phyloP scores from a whole-genome alignment of 495 filamentous ascomycete species.

The Trichoderma gamsii region DNA sequence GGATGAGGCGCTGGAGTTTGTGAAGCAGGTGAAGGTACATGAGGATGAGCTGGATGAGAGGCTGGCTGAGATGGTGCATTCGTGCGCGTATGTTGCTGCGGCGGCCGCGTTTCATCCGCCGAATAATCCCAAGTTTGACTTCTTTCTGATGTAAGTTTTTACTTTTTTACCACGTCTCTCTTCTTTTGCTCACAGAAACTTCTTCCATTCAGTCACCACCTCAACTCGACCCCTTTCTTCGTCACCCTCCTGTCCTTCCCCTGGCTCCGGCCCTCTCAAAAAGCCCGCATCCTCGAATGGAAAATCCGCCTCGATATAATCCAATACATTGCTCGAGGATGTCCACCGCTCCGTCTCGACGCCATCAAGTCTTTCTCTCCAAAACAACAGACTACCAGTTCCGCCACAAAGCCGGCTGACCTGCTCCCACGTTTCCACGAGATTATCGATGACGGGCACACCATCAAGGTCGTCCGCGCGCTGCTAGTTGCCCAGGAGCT shows the following conservation, averaged over 20 bases:
- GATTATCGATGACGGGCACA: conserved; percentile 70
- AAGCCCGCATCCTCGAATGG: conserved; percentile 66
- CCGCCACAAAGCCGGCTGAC: conserved; percentile 21
- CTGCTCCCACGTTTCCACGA: conserved; percentile 50
- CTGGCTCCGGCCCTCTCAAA: conserved; percentile 41
- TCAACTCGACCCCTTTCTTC: conserved; percentile 38
- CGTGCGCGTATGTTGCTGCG: conserved; percentile 55
- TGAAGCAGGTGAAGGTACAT: conserved; percentile 52
- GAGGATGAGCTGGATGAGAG: conserved; percentile 59
- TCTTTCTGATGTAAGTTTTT: conserved; percentile 60
- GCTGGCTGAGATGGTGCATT: conserved; percentile 72
- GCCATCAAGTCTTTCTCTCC: conserved; percentile 52
- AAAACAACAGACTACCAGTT: conserved; percentile 17
- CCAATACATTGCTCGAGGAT: conserved; percentile 57
- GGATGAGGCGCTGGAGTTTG: conserved; percentile 56
- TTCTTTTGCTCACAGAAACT: neutral
- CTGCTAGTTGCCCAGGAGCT: conserved; percentile 39
- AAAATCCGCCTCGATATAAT: conserved; percentile 65
- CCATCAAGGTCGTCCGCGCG: conserved; percentile 65
- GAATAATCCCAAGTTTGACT: conserved; percentile 68
- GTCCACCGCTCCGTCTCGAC: conserved; percentile 48
- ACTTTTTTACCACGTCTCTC: neutral
- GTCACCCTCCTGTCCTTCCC: conserved; percentile 30
- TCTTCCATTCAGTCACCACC: conserved; percentile 32
- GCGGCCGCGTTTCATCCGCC: conserved; percentile 54